Percentiles rank a stretch among this genome's conserved stretches.
Evolutionary conservation across 108 stramenopile genomes (phyloP).

Genomic region (Nitzschia sp.): DNA sequence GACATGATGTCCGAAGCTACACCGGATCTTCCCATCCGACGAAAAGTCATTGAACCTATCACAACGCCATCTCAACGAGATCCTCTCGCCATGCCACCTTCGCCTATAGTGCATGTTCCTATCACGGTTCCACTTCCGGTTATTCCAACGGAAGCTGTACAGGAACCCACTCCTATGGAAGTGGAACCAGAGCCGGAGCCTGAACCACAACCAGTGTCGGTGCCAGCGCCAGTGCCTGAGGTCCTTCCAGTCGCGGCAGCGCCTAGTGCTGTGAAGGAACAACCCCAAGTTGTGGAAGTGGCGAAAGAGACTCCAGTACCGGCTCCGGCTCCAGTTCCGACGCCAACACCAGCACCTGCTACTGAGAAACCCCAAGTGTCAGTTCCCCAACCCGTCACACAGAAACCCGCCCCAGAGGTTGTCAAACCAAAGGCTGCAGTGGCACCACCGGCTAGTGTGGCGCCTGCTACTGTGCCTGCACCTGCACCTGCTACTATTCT

Average conservation of each 20-base stretch:
- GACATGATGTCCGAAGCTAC: conserved; percentile 14
- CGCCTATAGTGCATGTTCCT: not conserved
- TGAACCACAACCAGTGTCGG: not conserved
- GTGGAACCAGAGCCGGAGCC: conserved; percentile 14
- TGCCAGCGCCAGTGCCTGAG: not conserved
- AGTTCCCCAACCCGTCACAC: not conserved
- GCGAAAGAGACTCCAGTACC: not conserved
- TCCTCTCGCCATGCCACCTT: not conserved
- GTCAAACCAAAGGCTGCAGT: not conserved
- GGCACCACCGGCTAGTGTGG: not conserved
- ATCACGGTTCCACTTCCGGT: not conserved
- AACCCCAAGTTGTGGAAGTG: not conserved
- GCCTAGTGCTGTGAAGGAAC: not conserved
- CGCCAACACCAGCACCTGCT: not conserved
- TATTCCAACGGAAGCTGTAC: not conserved
- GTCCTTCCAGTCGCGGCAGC: not conserved
- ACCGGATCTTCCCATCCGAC: not conserved
- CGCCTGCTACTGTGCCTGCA: not conserved
- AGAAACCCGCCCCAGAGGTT: not conserved
- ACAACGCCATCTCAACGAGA: conserved; percentile 2
- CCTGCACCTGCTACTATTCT: too few species aligned
- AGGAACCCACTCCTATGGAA: not conserved
- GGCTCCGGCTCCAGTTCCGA: not conserved
- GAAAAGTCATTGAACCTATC: conserved; percentile 7
- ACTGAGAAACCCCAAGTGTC: not conserved